Base-by-base conservation (phyloP, 345 rosid genomes). In the Euphorbia lathyris region DNA sequence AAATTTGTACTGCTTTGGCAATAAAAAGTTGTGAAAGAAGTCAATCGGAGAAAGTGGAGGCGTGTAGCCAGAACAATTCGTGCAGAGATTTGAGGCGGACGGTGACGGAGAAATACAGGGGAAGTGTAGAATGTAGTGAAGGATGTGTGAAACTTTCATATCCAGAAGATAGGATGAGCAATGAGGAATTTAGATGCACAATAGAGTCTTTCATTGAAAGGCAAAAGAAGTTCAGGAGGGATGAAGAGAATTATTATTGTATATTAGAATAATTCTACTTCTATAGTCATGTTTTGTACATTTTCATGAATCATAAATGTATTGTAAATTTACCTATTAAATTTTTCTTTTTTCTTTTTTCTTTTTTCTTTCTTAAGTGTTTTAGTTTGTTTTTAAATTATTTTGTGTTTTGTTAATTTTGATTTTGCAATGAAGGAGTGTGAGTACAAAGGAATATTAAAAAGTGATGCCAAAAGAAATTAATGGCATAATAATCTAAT, bases 191-290 rank as follows among this genome's bases (percentile, higher is more conserved):
- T 65, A 79, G 86, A 63, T 50, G 80, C 65, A 83, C 76, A 51
- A 66, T 89, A 13, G 97, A 92, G 73, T 84, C 88, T 51, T 92
- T 89, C 83, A 92, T 92, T 25, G 96, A 87, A 3, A 84, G 92
- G 76, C 97, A 88, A 68, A 90, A 88, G 83, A 88, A 77, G 83
- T 79, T 85, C 69, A 78, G 84, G 12, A 87, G 72, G 79, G 86
- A 86, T 69, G 97, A 91, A 68, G 85, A 86, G 75, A 70, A 78
- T 38, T 83, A 68, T 23, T 83, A 68, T 38, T 77, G 68, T 50
- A 12, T 45, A 45, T 45, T 50, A 61, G 66, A 65, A 47, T 59
- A 63, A 69, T 45, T 20, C 43, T 40, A 12, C 20, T 27, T 29
- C 43, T 32, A 9, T 70, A 20, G 23, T 14, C 34, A 13, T 67